A percentile compares a stretch with the other conserved stretches of the same genome.
phyloP scores from a whole-genome alignment of 1,139 yeast genomes.

The Pichia sp. region DNA sequence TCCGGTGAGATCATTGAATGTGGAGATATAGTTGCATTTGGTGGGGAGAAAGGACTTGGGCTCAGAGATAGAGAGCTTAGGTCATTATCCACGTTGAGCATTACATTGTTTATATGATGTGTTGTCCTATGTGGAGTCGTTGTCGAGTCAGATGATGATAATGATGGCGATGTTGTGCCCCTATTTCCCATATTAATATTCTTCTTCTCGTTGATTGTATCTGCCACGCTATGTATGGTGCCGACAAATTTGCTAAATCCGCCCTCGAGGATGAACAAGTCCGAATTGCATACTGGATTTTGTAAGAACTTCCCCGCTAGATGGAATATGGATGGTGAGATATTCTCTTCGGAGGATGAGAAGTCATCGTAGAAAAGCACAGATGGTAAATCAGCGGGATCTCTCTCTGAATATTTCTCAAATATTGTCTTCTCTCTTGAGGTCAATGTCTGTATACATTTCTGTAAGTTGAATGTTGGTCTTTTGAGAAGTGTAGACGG shows the following conservation, averaged over 20 bases:
- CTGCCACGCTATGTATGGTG: no score
- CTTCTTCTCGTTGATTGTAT: no score
- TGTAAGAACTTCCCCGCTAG: constrained; percentile 45
- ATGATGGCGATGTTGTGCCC: no score
- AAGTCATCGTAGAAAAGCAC: constrained; percentile 35
- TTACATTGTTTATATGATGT: constrained; percentile 1
- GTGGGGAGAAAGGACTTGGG: constrained; percentile 6
- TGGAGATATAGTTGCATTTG: constrained; percentile 4
- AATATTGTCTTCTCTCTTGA: constrained; percentile 31
- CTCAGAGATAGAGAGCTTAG: constrained; percentile 6
- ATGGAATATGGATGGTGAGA: constrained; percentile 36
- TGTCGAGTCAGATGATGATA: no score
- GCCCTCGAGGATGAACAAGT: constrained; percentile 30
- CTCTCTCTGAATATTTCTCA: constrained; percentile 20
- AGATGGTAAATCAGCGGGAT: constrained; percentile 27
- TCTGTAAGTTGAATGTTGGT: constrained; percentile 38
- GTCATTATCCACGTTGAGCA: constrained; percentile 6
- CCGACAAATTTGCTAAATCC: constrained; percentile 29
- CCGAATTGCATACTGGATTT: constrained; percentile 30
- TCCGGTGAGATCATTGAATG: constrained; percentile 8
- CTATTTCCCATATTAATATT: no score
- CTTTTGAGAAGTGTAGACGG: constrained; percentile 49
- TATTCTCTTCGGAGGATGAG: constrained; percentile 14
- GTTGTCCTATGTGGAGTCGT: no score
- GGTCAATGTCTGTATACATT: constrained; percentile 46